Evolutionary conservation across 106 monocot species (phyloP).

Genomic region (Platanthera zijinensis): DNA sequence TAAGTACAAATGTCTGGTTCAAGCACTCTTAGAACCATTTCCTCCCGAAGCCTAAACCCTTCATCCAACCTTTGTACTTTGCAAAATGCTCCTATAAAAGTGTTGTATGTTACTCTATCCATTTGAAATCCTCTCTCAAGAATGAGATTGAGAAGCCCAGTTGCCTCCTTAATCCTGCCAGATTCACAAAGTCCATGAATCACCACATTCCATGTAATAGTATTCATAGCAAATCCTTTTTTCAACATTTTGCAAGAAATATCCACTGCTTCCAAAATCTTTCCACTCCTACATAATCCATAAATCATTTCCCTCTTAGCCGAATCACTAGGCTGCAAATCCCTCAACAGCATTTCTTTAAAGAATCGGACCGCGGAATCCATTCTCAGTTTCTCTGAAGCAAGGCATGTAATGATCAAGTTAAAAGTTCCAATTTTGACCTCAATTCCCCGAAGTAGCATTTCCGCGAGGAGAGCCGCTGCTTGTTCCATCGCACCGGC

Average conservation of each 20-base stretch:
- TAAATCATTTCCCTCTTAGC: slow-evolving; percentile 41
- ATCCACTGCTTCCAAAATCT: slow-evolving; percentile 35
- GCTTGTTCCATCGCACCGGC: slow-evolving; percentile 58
- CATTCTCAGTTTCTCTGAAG: slow-evolving; percentile 24
- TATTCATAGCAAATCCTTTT: slow-evolving; percentile 46
- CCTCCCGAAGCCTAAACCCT: slow-evolving; percentile 51
- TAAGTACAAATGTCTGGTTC: slow-evolving; percentile 60
- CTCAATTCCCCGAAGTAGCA: slow-evolving; percentile 32
- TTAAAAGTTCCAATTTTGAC: slow-evolving; percentile 43
- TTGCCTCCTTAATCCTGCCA: slow-evolving; percentile 37
- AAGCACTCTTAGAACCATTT: slow-evolving; percentile 58
- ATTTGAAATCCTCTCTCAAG: slow-evolving; percentile 38
- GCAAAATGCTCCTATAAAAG: slow-evolving; percentile 49
- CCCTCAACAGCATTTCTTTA: slow-evolving; percentile 53
- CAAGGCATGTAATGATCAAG: slow-evolving; percentile 49
- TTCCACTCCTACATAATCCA: slow-evolving; percentile 41
- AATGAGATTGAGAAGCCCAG: slow-evolving; percentile 37
- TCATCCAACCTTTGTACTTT: slow-evolving; percentile 50
- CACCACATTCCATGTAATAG: slow-evolving; percentile 52
- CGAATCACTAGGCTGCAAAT: slow-evolving; percentile 45
- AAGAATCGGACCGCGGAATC: slow-evolving; percentile 49
- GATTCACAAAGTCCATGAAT: slow-evolving; percentile 62
- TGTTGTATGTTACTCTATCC: slow-evolving; percentile 61
- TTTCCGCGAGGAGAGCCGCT: slow-evolving; percentile 52
- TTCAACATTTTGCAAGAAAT: slow-evolving; percentile 46